Percentiles rank a stretch among this genome's conserved stretches.
Evolutionary conservation across 768 basidiomycete genomes (phyloP).

Genomic region (Lyophyllum shimeji): DNA sequence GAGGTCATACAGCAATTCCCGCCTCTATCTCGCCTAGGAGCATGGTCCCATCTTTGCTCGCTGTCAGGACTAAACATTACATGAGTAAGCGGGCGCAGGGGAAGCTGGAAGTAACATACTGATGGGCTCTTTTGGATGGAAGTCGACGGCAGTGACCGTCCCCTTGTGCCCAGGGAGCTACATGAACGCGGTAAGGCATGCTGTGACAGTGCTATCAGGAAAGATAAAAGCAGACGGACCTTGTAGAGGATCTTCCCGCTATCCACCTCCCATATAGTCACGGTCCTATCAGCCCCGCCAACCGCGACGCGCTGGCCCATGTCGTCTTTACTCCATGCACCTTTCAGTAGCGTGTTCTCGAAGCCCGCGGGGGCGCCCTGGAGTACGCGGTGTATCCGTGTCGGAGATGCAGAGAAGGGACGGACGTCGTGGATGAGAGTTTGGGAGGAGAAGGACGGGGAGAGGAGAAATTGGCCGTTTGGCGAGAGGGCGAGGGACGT

Average conservation of each 20-base stretch:
- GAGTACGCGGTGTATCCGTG: conserved; percentile 75
- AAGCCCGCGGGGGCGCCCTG: conserved; percentile 93
- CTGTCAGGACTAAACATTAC: conserved; percentile 69
- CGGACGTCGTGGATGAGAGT: conserved; percentile 90
- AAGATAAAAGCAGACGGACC: conserved; percentile 37
- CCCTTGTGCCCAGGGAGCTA: conserved; percentile 96
- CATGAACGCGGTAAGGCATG: neutral
- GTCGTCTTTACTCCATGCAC: conserved; percentile 87
- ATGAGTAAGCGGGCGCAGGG: neutral
- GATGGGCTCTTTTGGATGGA: conserved; percentile 95
- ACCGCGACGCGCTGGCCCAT: conserved; percentile 81
- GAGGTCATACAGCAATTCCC: conserved; percentile 41
- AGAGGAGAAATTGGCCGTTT: conserved; percentile 82
- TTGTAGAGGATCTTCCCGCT: conserved; percentile 77
- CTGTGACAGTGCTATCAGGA: too few relatives aligned
- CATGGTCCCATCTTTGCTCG: conserved; percentile 92
- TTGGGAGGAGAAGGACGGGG: conserved; percentile 88
- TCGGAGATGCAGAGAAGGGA: conserved; percentile 87
- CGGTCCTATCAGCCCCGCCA: conserved; percentile 87
- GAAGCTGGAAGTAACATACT: conserved; percentile 48
- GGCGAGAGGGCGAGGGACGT: conserved; percentile 93
- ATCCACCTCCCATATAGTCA: conserved; percentile 86
- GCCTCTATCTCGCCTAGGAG: conserved; percentile 88
- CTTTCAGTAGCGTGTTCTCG: conserved; percentile 81
- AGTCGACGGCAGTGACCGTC: conserved; percentile 93